Conservation (phyloP, 495 filamentous ascomycete species). For the Xylaria bambusicola region DNA sequence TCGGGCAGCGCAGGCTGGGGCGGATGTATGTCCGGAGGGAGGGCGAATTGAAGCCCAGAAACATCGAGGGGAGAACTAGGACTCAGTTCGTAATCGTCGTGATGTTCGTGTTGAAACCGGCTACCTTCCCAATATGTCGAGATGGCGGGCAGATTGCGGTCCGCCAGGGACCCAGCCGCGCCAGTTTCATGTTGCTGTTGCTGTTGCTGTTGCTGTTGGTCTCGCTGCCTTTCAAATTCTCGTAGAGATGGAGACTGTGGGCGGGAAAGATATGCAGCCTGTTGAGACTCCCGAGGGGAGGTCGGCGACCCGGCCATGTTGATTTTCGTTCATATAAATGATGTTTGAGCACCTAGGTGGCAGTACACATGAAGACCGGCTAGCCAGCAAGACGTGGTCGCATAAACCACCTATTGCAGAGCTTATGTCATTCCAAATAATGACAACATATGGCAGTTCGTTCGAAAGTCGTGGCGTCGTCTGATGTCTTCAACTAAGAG, state of each 20-base stretch:
- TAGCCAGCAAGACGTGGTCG: not conserved
- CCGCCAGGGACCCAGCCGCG: conserved; percentile 29
- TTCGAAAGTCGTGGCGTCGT: not conserved
- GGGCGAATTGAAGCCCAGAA: conserved; percentile 49
- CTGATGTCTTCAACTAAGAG: not conserved
- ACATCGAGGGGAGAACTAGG: conserved; percentile 47
- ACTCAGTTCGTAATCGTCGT: conserved; percentile 32
- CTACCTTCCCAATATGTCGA: conserved; percentile 52
- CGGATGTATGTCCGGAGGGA: conserved; percentile 47
- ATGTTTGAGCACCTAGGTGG: conserved; percentile 14
- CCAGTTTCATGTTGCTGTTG: conserved; percentile 29
- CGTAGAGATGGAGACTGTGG: conserved; percentile 81
- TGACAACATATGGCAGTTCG: conserved; percentile 25
- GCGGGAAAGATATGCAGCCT: conserved; percentile 38
- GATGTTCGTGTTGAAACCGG: conserved; percentile 31
- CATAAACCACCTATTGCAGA: not conserved
- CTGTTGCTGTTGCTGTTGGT: conserved; percentile 38
- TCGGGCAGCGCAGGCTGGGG: conserved; percentile 14
- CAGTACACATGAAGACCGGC: not conserved
- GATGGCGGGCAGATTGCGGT: conserved; percentile 42
- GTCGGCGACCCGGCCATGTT: conserved; percentile 34
- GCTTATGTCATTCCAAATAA: conserved; percentile 6
- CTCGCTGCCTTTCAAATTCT: conserved; percentile 68
- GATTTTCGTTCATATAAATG: conserved; percentile 28
- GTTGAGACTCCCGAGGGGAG: conserved; percentile 34